These are phyloP conservation scores for Sporormia fimetaria DNA, from an alignment of 495 filamentous ascomycete species.

Conservation along the genomic window DNA sequence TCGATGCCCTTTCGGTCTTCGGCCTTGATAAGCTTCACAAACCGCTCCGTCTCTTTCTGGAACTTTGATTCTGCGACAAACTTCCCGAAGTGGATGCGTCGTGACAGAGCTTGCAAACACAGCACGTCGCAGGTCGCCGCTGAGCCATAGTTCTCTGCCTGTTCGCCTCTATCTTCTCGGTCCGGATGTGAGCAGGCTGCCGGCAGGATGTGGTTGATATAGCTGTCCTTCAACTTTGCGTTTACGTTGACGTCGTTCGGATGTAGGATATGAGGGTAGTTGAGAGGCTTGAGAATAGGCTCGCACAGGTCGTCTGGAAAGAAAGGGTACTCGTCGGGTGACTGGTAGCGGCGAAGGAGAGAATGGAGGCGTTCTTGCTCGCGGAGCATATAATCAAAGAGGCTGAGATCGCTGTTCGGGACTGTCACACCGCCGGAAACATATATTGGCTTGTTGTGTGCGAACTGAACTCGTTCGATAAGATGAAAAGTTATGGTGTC, in stretches of 20 bases:
- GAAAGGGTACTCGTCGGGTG: conserved; percentile 96
- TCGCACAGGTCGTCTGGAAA: conserved; percentile 71
- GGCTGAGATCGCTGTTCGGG: conserved; percentile 58
- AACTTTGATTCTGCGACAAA: conserved; percentile 99
- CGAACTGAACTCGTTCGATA: conserved; percentile 97
- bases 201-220: conserved; percentile 74
- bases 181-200: conserved; percentile 62
- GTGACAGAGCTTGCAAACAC: conserved; percentile 81
- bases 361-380: conserved; percentile 87
- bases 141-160: conserved; percentile 90
- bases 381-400: conserved; percentile 86
- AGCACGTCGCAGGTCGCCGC: conserved; percentile 83
- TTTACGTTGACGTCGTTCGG: conserved; percentile 89
- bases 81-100: conserved; percentile 95
- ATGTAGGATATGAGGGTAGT: conserved; percentile 88
- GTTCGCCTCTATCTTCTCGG: conserved; percentile 67
- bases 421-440: conserved; percentile 65
- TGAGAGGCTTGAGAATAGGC: conserved; percentile 74
- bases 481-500: conserved; percentile 98
- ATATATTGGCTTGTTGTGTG: conserved; percentile 83
- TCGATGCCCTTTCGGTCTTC: conserved; percentile 71
- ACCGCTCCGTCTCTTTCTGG: conserved; percentile 64
- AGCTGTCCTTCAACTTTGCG: conserved; percentile 69
- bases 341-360: conserved; percentile 87
- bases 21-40: conserved; percentile 66